These are phyloP conservation scores for Clavulina sp. DNA, from an alignment of 768 basidiomycete genomes.

Conservation along the genomic window DNA sequence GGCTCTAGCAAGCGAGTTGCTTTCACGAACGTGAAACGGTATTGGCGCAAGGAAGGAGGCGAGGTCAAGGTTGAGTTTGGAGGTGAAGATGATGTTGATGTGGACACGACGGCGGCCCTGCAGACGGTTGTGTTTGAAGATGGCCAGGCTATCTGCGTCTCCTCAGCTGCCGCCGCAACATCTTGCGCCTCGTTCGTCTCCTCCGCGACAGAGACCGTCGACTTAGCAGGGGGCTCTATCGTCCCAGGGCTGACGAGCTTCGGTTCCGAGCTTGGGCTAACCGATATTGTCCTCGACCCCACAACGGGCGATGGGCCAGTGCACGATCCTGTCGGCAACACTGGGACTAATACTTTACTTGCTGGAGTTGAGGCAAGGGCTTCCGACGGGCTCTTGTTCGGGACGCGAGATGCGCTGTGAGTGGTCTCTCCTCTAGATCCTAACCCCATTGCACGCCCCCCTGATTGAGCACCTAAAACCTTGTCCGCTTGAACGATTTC, in stretches of 20 bases:
- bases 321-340: conserved; percentile 25
- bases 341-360: conserved; percentile 16
- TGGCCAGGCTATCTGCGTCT: conserved; percentile 41
- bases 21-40: conserved; percentile 45
- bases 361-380: conserved; percentile 33
- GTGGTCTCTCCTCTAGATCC: conserved; percentile 12
- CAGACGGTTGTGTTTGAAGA: conserved; percentile 31
- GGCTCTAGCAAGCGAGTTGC: conserved; percentile 24
- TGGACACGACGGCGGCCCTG: conserved; percentile 13
- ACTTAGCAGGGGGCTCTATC: conserved; percentile 41
- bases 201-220: conserved; percentile 26
- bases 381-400: conserved; percentile 56
- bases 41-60: conserved; percentile 23
- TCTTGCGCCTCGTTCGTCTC: conserved; percentile 15
- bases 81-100: conserved; percentile 11
- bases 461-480: too few species aligned
- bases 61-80: conserved; percentile 14
- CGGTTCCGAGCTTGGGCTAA: conserved; percentile 49
- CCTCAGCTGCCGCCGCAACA: conserved; percentile 19
- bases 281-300: conserved; percentile 46
- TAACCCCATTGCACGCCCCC: too few species aligned
- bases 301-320: conserved; percentile 51
- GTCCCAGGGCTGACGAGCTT: conserved; percentile 48
- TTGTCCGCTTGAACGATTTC: background rate
- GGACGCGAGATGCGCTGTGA: conserved; percentile 51